These are phyloP conservation scores for Irpex lacteus DNA, from an alignment of 1,284 basidiomycete genomes.

Conservation along the genomic window DNA sequence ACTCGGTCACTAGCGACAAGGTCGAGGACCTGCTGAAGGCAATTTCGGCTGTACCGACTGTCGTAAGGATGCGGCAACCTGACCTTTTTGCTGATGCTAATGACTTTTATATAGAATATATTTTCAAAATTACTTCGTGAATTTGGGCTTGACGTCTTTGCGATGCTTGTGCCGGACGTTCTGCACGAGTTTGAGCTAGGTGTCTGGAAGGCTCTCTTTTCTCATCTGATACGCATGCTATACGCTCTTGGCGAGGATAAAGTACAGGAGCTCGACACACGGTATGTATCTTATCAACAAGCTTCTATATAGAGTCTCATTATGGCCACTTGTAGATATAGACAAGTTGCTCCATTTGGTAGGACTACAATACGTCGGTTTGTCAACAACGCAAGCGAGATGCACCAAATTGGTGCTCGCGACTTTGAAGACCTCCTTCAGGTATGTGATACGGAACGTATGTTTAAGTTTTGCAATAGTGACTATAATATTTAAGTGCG, in stretches of 20 bases:
- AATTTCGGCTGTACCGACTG: background rate
- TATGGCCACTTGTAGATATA: conserved; percentile 12
- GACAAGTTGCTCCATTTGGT: conserved; percentile 18
- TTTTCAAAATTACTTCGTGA: background rate
- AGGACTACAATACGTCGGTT: conserved; percentile 25
- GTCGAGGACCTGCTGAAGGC: background rate
- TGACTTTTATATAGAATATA: background rate
- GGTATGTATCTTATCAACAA: conserved; percentile 12
- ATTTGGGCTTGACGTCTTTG: conserved; percentile 15
- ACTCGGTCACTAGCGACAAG: background rate
- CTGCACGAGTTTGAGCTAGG: conserved; percentile 30
- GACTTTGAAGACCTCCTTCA: conserved; percentile 29
- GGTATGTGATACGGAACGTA: conserved; percentile 11
- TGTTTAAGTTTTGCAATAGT: background rate
- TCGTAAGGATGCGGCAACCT: background rate
- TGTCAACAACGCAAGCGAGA: conserved; percentile 19
- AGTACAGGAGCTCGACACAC: conserved; percentile 17
- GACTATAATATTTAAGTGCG: conserved; percentile 21
- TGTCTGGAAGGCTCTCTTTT: conserved; percentile 25
- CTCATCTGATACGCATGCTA: conserved; percentile 25
- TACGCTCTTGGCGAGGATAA: conserved; percentile 11
- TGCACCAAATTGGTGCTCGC: conserved; percentile 26
- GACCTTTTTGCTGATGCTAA: too few relatives aligned
- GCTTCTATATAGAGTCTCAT: conserved; percentile 10
- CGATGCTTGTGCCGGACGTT: conserved; percentile 22